phyloP scores from a whole-genome alignment of 768 basidiomycete species.

The Amanita jacksonii region DNA sequence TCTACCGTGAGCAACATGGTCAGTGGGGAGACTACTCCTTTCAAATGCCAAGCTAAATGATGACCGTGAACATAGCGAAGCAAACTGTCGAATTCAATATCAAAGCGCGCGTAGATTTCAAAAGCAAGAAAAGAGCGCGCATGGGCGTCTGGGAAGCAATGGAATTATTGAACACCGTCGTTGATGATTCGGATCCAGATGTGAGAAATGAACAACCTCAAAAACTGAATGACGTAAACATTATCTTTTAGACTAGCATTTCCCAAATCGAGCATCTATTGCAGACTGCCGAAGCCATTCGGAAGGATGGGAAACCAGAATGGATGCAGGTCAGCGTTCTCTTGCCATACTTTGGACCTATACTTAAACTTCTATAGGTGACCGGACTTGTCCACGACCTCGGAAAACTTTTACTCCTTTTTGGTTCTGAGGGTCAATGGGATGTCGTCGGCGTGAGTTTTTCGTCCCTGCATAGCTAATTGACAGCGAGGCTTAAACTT shows the following conservation, averaged over 20 bases:
- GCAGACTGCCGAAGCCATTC: slow-evolving; percentile 87
- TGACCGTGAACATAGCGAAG: slow-evolving; percentile 43
- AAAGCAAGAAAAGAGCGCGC: slow-evolving; percentile 52
- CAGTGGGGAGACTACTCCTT: background rate
- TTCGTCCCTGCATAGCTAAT: background rate
- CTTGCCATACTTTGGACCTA: background rate
- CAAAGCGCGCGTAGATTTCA: slow-evolving; percentile 65
- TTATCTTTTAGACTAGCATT: slow-evolving; percentile 44
- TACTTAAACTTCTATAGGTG: slow-evolving; percentile 30
- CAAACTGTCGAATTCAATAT: slow-evolving; percentile 85
- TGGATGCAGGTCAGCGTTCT: slow-evolving; percentile 67
- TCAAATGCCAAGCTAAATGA: background rate
- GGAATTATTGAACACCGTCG: slow-evolving; percentile 76
- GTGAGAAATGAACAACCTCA: slow-evolving; percentile 27
- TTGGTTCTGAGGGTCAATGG: slow-evolving; percentile 87
- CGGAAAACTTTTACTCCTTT: slow-evolving; percentile 79
- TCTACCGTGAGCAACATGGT: slow-evolving; percentile 79
- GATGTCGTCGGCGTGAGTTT: slow-evolving; percentile 78
- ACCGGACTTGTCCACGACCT: slow-evolving; percentile 84
- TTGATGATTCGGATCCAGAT: slow-evolving; percentile 90
- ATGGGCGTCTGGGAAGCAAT: slow-evolving; percentile 87
- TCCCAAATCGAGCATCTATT: slow-evolving; percentile 88
- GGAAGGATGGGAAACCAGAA: slow-evolving; percentile 78
- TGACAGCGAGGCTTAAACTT: background rate
- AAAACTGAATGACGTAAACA: slow-evolving; percentile 17